Evolutionary conservation across 257 asterid genomes (phyloP).

Genomic region (Pogostemon cablin): DNA sequence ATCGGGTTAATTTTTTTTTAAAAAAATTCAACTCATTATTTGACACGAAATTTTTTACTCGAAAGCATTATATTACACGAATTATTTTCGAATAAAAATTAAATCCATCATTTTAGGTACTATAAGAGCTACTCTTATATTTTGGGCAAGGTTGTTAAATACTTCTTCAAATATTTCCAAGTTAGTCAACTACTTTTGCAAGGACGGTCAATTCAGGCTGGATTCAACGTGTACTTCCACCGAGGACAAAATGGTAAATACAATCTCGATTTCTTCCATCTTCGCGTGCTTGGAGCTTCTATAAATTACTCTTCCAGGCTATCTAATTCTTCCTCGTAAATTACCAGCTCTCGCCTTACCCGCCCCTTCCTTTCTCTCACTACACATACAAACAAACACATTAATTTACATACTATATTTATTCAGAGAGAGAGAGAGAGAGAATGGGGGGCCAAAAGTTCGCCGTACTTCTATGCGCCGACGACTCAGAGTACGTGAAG

Average conservation of each 20-base stretch:
- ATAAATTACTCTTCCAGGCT: slow-evolving; percentile 21
- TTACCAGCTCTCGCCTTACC: slow-evolving; percentile 15
- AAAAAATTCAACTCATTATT: no score
- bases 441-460: slow-evolving; percentile 67
- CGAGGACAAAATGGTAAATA: slow-evolving; percentile 41
- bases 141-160: no score
- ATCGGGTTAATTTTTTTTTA: no score
- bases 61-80: no score
- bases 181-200: background rate
- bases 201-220: slow-evolving; percentile 20
- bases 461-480: slow-evolving; percentile 83
- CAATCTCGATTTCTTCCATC: slow-evolving; percentile 1
- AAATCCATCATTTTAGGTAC: no score
- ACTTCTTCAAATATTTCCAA: no score
- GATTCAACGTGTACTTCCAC: background rate
- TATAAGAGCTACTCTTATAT: no score
- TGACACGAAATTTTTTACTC: no score
- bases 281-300: slow-evolving; percentile 4
- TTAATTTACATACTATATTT: background rate
- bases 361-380: slow-evolving; percentile 31
- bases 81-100: no score
- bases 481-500: slow-evolving; percentile 90
- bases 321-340: background rate
- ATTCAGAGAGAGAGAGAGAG: slow-evolving; percentile 13
- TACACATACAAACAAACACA: background rate